These are phyloP conservation scores for Ogataea siamensis DNA, from an alignment of 805 yeast genomes.

Conservation along the genomic window DNA sequence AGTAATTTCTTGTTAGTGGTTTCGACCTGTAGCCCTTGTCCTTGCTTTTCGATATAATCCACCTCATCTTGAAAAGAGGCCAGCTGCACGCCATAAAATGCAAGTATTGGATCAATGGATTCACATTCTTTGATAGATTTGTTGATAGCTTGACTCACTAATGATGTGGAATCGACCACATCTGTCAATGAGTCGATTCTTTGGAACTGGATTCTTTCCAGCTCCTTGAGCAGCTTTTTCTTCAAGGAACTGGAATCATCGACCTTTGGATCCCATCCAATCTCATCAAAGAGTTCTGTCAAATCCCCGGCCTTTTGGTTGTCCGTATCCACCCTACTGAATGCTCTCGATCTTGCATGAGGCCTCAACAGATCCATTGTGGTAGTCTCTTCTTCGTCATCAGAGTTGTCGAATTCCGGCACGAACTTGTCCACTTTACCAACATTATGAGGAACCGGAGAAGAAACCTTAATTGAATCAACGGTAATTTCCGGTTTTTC, in stretches of 20 bases:
- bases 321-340: slow-evolving; percentile 27
- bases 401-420: slow-evolving; percentile 1
- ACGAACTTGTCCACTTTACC: slow-evolving; percentile 4
- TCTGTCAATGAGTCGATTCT: slow-evolving; percentile 57
- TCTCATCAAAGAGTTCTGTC: slow-evolving; percentile 71
- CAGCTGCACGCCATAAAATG: slow-evolving; percentile 58
- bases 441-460: slow-evolving; percentile 1
- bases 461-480: slow-evolving; percentile 4
- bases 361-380: slow-evolving; percentile 14
- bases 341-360: slow-evolving; percentile 32
- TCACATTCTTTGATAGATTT: slow-evolving; percentile 53
- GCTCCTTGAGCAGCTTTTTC: slow-evolving; percentile 54
- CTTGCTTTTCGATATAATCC: slow-evolving; percentile 65
- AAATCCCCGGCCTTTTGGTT: slow-evolving; percentile 34
- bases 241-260: slow-evolving; percentile 63
- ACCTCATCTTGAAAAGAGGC: slow-evolving; percentile 67
- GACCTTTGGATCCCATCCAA: slow-evolving; percentile 63
- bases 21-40: slow-evolving; percentile 80
- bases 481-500: slow-evolving; percentile 15
- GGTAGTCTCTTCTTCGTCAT: slow-evolving; percentile 5
- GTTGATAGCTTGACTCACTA: slow-evolving; percentile 41
- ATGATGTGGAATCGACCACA: slow-evolving; percentile 36
- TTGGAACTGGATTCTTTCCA: slow-evolving; percentile 59
- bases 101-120: slow-evolving; percentile 50
- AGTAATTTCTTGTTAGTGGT: slow-evolving; percentile 77